These are phyloP conservation scores for Oehlia diaphana DNA, from an alignment of 192 early-diverging fungal genomes.

Conservation along the genomic window DNA sequence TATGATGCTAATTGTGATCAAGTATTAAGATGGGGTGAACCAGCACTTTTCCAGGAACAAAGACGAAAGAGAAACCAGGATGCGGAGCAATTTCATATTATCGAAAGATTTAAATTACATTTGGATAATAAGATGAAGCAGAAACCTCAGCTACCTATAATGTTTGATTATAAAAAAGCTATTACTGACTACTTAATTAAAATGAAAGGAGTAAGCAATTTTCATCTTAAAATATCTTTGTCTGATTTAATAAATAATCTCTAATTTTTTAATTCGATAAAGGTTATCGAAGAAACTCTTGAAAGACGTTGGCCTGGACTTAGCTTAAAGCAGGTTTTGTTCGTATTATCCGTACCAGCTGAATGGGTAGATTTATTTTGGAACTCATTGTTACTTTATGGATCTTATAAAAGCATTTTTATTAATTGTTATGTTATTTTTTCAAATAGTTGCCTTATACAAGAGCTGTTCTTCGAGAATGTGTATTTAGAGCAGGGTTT, in stretches of 20 bases:
- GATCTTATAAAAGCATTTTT: not conserved
- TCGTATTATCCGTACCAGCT: conserved; percentile 18
- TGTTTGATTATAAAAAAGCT: conserved; percentile 16
- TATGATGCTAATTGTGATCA: not conserved
- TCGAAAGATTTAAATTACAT: conserved; percentile 23
- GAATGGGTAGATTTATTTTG: conserved; percentile 23
- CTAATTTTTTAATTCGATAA: not conserved
- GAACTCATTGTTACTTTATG: not conserved
- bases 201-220: conserved; percentile 1
- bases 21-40: not conserved
- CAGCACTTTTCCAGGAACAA: conserved; percentile 2
- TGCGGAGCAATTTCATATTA: not conserved
- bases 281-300: conserved; percentile 8
- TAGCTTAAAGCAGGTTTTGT: not conserved
- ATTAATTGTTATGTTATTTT: not conserved
- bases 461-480: conserved; percentile 13
- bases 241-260: not conserved
- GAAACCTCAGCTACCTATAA: not conserved
- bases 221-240: not conserved
- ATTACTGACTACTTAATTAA: conserved; percentile 23
- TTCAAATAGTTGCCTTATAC: not conserved
- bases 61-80: not conserved
- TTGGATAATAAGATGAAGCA: conserved; percentile 3
- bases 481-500: conserved; percentile 12
- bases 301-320: not conserved